phyloP scores from a whole-genome alignment of 352 stramenopile genomes.

The Pythium scleroteichum region DNA sequence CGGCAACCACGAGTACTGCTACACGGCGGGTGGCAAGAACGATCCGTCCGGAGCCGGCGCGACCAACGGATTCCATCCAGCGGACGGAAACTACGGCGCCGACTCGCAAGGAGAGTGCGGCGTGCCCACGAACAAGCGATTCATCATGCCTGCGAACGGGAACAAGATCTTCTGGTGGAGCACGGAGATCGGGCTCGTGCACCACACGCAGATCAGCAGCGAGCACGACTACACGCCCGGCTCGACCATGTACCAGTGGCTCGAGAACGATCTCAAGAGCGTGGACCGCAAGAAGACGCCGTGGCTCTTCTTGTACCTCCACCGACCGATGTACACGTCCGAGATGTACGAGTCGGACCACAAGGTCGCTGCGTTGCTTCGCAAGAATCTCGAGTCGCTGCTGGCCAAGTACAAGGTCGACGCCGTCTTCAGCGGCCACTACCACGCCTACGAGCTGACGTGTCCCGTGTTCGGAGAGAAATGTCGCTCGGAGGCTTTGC shows the following conservation, averaged over 20 bases:
- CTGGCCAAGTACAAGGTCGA: constrained; percentile 31
- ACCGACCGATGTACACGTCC: constrained; percentile 33
- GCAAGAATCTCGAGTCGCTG: constrained; percentile 24
- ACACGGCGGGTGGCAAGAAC: constrained; percentile 9
- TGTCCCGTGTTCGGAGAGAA: constrained; percentile 23
- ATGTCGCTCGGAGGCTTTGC: constrained; percentile 7
- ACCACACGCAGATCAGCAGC: constrained; percentile 30
- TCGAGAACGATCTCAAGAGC: constrained; percentile 23
- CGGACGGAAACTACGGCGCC: constrained; percentile 6
- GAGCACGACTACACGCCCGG: constrained; percentile 26
- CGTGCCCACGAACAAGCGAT: constrained; percentile 49
- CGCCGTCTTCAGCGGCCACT: constrained; percentile 31
- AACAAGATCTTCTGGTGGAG: constrained; percentile 30
- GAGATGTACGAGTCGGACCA: constrained; percentile 18
- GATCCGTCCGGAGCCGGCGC: constrained; percentile 7
- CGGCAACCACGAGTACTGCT: constrained; percentile 27
- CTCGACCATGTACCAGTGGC: constrained; percentile 22
- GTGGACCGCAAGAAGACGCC: constrained; percentile 27
- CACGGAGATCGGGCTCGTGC: constrained; percentile 16
- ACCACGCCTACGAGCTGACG: constrained; percentile 35
- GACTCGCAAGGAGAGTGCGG: constrained; percentile 62
- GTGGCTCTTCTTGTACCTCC: constrained; percentile 34
- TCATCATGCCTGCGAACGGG: constrained; percentile 39
- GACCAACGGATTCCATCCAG: constrained; percentile 10
- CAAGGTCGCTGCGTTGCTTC: constrained; percentile 16